Conservation (phyloP, 2,329 filamentous ascomycete species). For the Fusarium buharicum region DNA sequence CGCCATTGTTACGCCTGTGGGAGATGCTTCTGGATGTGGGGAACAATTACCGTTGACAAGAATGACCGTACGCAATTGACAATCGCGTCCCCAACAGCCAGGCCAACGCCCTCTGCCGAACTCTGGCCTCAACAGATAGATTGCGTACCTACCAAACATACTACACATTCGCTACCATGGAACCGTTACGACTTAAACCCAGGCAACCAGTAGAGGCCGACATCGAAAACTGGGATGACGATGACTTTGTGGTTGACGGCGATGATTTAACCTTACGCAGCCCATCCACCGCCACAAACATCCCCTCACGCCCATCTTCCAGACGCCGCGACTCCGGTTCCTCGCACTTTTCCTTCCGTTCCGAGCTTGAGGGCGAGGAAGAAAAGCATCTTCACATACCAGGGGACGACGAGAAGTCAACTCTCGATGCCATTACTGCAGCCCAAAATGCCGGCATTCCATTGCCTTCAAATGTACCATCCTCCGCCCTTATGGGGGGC, state of each 20-base stretch:
- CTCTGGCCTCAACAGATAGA: constrained; percentile 25
- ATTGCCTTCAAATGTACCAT: constrained; percentile 84
- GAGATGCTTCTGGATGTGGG: constrained; percentile 43
- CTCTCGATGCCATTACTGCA: constrained; percentile 84
- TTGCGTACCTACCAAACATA: constrained; percentile 18
- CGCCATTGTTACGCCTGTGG: constrained; percentile 25
- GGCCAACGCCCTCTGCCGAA: constrained; percentile 18
- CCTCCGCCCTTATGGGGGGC: constrained; percentile 89
- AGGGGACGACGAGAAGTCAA: constrained; percentile 85
- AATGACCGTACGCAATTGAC: constrained; percentile 47
- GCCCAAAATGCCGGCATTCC: constrained; percentile 92
- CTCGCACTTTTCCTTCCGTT: constrained; percentile 82
- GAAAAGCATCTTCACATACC: constrained; percentile 89
- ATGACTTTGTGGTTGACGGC: constrained; percentile 76
- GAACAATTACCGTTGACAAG: constrained; percentile 43
- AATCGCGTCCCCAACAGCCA: constrained; percentile 35
- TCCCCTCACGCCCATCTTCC: constrained; percentile 50
- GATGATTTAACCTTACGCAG: constrained; percentile 71
- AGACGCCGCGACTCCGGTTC: constrained; percentile 81
- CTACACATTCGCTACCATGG: constrained; percentile 56
- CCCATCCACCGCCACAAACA: constrained; percentile 58
- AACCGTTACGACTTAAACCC: constrained; percentile 63
- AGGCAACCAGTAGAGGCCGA: constrained; percentile 66
- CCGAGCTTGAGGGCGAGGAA: constrained; percentile 85
- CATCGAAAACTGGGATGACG: constrained; percentile 83